Evolutionary conservation across 2,329 filamentous ascomycete species (phyloP).

Genomic region (Ceratocystiopsis sp.): DNA sequence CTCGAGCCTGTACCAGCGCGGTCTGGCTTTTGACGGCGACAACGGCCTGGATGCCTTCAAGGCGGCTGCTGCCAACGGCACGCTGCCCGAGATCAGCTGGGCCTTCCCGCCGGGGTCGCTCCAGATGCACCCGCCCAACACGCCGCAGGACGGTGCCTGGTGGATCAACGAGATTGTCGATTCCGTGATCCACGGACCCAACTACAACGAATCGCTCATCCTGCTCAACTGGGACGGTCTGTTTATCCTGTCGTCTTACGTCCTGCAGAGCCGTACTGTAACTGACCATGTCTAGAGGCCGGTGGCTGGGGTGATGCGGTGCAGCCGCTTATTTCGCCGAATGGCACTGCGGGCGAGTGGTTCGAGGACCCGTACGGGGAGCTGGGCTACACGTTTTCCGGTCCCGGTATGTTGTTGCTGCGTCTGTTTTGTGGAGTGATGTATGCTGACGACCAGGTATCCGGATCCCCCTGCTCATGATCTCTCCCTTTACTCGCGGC

Average conservation of each 20-base stretch:
- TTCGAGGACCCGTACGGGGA: slow-evolving; percentile 23
- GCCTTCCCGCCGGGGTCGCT: slow-evolving; percentile 32
- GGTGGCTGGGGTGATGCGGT: slow-evolving; percentile 39
- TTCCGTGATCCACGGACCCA: slow-evolving; percentile 28
- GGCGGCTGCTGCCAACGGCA: slow-evolving; percentile 29
- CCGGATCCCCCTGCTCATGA: slow-evolving; percentile 35
- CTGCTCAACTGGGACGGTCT: slow-evolving; percentile 28
- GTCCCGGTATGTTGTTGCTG: slow-evolving; percentile 7
- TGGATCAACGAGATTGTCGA: slow-evolving; percentile 35
- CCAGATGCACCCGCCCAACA: slow-evolving; percentile 36
- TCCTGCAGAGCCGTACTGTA: too few species aligned
- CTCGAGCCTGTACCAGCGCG: slow-evolving; percentile 26
- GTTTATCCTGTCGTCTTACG: too few species aligned
- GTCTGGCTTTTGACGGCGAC: slow-evolving; percentile 23
- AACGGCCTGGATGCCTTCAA: slow-evolving; percentile 31
- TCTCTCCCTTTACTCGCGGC: slow-evolving; percentile 37
- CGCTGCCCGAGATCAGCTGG: slow-evolving; percentile 32
- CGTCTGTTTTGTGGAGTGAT: too few species aligned
- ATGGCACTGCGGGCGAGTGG: slow-evolving; percentile 34
- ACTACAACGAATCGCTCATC: slow-evolving; percentile 30
- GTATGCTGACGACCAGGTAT: slow-evolving; percentile 14
- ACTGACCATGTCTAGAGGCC: slow-evolving; percentile 21
- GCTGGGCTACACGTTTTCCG: slow-evolving; percentile 20
- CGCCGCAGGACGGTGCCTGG: slow-evolving; percentile 36
- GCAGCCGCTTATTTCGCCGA: slow-evolving; percentile 29